A percentile compares a stretch with the other conserved stretches of the same genome.
These are phyloP conservation scores for Annona cherimola DNA, from an alignment of 164 flowering plant species.

Conservation along the genomic window DNA sequence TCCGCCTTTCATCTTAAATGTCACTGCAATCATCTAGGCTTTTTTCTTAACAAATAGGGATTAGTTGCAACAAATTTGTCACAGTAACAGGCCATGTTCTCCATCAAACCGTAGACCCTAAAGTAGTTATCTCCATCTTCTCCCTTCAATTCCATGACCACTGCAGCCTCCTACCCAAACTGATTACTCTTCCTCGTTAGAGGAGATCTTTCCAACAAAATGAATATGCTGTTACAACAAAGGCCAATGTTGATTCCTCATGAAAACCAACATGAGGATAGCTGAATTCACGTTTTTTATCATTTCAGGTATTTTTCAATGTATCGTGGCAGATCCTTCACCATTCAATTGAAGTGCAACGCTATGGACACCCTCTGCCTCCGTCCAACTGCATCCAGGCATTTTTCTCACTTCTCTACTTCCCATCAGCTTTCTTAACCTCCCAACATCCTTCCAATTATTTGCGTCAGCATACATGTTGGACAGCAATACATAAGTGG, in stretches of 20 bases:
- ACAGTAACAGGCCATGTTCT: no score
- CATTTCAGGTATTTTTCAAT: background rate
- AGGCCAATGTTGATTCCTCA: background rate
- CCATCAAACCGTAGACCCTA: no score
- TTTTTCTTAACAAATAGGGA: no score
- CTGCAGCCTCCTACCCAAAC: no score
- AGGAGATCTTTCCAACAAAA: no score
- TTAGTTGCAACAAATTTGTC: no score
- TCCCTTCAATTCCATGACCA: no score
- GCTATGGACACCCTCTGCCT: background rate
- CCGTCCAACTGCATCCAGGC: constrained; percentile 67
- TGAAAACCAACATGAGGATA: background rate
- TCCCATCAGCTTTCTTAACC: constrained; percentile 49
- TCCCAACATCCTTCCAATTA: constrained; percentile 49
- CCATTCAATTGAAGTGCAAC: background rate
- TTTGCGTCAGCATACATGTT: constrained; percentile 54
- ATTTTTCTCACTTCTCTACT: constrained; percentile 48
- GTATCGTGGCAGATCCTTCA: background rate
- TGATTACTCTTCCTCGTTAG: no score
- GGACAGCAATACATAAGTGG: constrained; percentile 59
- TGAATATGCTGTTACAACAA: no score
- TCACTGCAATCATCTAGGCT: no score
- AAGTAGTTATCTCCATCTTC: no score
- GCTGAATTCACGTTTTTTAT: background rate
- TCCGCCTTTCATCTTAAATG: no score